These are phyloP conservation scores for Hordeum pubiflorum DNA, from an alignment of 202 grass and related monocot species.

Conservation along the genomic window DNA sequence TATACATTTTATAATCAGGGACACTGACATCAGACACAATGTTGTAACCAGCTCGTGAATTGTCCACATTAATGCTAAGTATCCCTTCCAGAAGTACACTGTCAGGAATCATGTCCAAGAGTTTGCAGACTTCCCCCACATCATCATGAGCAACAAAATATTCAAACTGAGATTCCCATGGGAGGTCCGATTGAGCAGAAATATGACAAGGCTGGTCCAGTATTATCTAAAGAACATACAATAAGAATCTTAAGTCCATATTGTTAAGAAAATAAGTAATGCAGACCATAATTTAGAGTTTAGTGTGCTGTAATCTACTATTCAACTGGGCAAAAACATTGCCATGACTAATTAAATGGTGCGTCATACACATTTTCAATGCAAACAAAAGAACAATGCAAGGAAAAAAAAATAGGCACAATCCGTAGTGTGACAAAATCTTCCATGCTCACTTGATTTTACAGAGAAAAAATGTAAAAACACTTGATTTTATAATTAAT, in stretches of 20 bases:
- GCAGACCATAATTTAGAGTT: not conserved
- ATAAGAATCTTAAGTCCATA: conserved; percentile 22
- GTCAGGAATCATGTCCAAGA: conserved; percentile 61
- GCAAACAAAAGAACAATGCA: not conserved
- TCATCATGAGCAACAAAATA: conserved; percentile 72
- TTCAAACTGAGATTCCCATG: conserved; percentile 88
- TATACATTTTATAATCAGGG: conserved; percentile 53
- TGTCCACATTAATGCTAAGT: conserved; percentile 61
- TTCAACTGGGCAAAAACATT: conserved; percentile 6
- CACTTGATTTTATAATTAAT: conserved; percentile 2
- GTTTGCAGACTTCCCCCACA: conserved; percentile 37
- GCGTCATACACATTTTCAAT: not conserved
- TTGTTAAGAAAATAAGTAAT: conserved; percentile 19
- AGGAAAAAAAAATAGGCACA: not conserved
- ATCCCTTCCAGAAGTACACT: conserved; percentile 56
- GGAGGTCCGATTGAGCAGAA: conserved; percentile 31
- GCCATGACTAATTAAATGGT: not conserved
- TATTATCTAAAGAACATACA: conserved; percentile 57
- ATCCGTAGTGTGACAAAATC: conserved; percentile 5
- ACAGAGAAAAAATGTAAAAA: not conserved
- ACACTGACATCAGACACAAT: conserved; percentile 4
- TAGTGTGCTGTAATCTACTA: not conserved
- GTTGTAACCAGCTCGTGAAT: conserved; percentile 29
- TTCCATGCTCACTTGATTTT: not conserved
- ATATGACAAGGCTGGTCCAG: conserved; percentile 64